A percentile compares a stretch with the other conserved stretches of the same genome.
phyloP scores from a whole-genome alignment of 441 rosid species.

The Jatropha podagrica region DNA sequence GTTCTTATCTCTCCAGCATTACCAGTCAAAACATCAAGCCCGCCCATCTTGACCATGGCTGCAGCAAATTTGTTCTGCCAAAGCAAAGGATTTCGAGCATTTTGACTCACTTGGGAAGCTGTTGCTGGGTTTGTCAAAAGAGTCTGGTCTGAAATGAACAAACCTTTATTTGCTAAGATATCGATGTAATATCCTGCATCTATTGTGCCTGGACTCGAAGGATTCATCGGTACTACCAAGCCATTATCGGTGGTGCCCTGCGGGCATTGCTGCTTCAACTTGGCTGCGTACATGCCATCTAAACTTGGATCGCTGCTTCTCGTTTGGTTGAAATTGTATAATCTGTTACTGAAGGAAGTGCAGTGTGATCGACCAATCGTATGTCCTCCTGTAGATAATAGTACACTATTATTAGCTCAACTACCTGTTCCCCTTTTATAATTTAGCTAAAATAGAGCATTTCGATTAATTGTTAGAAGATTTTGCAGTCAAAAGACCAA shows the following conservation, averaged over 20 bases:
- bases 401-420: too few relatives aligned
- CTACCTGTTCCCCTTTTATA: too few relatives aligned
- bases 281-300: constrained; percentile 36
- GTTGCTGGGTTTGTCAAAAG: constrained; percentile 38
- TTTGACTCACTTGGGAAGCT: constrained; percentile 31
- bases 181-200: constrained; percentile 43
- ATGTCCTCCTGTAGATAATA: constrained; percentile 40
- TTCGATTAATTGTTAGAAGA: too few relatives aligned
- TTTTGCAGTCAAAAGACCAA: too few relatives aligned
- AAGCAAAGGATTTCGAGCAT: constrained; percentile 24
- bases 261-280: constrained; percentile 46
- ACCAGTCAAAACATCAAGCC: constrained; percentile 31
- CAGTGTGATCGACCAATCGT: constrained; percentile 56
- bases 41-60: constrained; percentile 77
- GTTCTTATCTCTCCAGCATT: constrained; percentile 49
- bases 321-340: constrained; percentile 45
- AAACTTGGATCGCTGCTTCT: constrained; percentile 43
- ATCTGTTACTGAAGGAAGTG: constrained; percentile 39
- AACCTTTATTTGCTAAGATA: constrained; percentile 33
- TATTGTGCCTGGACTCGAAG: constrained; percentile 30
- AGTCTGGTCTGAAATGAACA: constrained; percentile 53
- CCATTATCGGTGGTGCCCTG: constrained; percentile 24
- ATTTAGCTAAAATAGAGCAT: too few relatives aligned
- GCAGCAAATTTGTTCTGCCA: constrained; percentile 49
- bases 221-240: constrained; percentile 49